These are phyloP conservation scores for Ophiostoma sp. DNA, from an alignment of 2,329 filamentous ascomycete species.

Conservation along the genomic window DNA sequence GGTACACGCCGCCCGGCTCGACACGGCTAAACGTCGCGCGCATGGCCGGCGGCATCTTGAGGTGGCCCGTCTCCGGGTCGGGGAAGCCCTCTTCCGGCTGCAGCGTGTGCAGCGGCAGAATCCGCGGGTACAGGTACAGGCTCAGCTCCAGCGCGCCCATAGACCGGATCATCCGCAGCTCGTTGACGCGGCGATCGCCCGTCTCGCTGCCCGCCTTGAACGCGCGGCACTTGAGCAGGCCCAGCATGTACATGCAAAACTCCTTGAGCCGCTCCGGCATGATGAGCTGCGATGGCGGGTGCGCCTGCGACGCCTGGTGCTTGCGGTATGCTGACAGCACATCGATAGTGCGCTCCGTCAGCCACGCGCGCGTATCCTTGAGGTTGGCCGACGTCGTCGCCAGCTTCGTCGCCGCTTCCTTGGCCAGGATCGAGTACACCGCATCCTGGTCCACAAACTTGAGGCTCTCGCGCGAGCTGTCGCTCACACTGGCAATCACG, in stretches of 20 bases:
- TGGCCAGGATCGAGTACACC: constrained; percentile 79
- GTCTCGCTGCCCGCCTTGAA: constrained; percentile 92
- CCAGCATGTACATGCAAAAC: constrained; percentile 92
- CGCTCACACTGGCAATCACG: constrained; percentile 84
- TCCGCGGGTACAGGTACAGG: constrained; percentile 89
- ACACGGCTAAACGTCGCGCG: constrained; percentile 82
- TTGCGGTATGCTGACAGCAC: constrained; percentile 89
- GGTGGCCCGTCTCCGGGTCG: constrained; percentile 76
- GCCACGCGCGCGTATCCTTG: constrained; percentile 75
- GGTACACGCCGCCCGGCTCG: constrained; percentile 87
- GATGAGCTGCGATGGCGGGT: constrained; percentile 87
- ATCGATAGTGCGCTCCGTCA: constrained; percentile 90
- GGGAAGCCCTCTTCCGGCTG: constrained; percentile 84
- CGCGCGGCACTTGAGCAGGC: constrained; percentile 80
- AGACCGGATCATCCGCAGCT: constrained; percentile 81
- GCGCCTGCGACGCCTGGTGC: constrained; percentile 73
- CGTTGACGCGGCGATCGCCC: constrained; percentile 83
- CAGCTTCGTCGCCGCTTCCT: constrained; percentile 87
- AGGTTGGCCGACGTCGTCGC: constrained; percentile 62
- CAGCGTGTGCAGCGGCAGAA: constrained; percentile 87
- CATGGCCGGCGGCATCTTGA: constrained; percentile 74
- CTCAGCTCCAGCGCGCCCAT: constrained; percentile 84
- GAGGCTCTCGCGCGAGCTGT: constrained; percentile 76
- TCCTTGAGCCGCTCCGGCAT: constrained; percentile 95
- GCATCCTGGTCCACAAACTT: constrained; percentile 96